Evolutionary conservation across 2,329 filamentous ascomycete genomes (phyloP), one percentile per base, ranked within the genome.

Genomic region (Coleophoma eucalyptorum): DNA sequence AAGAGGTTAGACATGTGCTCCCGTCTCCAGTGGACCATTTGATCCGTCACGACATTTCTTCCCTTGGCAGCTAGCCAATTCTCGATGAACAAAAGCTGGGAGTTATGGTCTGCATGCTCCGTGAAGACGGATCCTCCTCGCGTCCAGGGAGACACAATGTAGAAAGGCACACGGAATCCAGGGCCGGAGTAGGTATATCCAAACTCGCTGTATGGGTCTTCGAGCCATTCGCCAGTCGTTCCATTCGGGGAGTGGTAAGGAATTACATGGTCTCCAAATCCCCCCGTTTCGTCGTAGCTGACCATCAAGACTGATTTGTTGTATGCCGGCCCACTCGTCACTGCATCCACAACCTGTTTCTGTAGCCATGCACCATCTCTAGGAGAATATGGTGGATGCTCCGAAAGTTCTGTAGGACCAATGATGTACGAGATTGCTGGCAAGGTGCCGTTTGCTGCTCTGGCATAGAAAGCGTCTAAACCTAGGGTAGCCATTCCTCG

Each of bases 291-390:
- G 52, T 71, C 77, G 64, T 67, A 80, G 58, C 74, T 71, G 61
- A 76, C 71, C 49, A 79, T 72, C 45, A 80, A 62, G 0, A 67
- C 70, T 1, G 75, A 78, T 18, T 67, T 70, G 42, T 67, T 66
- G 58, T 79, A 81, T 41, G 70, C 70, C 4, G 74, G 74, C 18
- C 76, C 76, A 46, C 67, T 68, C 12, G 70, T 73, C 4, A 81
- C 73, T 3, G 76, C 74, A 49, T 78, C 68, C 15, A 78, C 73
- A 5, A 81, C 67, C 57, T 76, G 67, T 58, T 76, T 72, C 59
- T 80, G 75, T 34, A 81, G 65, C 76, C 77, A 81, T 4, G 69
- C 77, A 13, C 78, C 78, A 51, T 81, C 78, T 51, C 70, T 72
- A 2, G 78, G 77, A 40, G 70, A 68, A 57, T 75, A 79, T 0